Conservation (phyloP, 345 rosid genomes). For the Linum trigynum region DNA sequence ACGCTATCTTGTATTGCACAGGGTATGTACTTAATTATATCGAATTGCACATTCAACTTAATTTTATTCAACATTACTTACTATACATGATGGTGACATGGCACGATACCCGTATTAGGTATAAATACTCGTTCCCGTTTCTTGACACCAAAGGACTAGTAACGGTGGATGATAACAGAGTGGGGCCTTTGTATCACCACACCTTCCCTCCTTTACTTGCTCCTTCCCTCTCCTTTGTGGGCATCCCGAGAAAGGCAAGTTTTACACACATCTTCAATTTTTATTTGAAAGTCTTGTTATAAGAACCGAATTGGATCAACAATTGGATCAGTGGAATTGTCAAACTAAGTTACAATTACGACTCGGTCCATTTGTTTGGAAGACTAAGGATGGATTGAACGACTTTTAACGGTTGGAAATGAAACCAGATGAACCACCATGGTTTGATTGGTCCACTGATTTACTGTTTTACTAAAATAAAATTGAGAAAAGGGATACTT, state of each 20-base stretch:
- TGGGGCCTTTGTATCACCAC: slow-evolving; percentile 88
- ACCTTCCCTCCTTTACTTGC: slow-evolving; percentile 91
- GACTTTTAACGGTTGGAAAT: too few species aligned
- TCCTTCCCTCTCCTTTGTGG: slow-evolving; percentile 80
- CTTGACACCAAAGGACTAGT: slow-evolving; percentile 95
- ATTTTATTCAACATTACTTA: neutral
- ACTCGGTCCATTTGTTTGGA: neutral
- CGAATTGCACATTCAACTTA: neutral
- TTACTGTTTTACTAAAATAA: too few species aligned
- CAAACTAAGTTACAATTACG: neutral
- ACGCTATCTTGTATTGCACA: slow-evolving; percentile 77
- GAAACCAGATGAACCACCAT: neutral
- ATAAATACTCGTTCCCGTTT: slow-evolving; percentile 75
- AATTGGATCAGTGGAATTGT: neutral
- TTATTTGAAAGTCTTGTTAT: too few species aligned
- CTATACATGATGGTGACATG: neutral
- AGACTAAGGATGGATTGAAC: too few species aligned
- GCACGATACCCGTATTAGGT: slow-evolving; percentile 27
- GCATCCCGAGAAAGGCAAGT: slow-evolving; percentile 80
- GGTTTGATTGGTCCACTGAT: too few species aligned
- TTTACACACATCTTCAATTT: too few species aligned
- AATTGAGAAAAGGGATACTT: neutral
- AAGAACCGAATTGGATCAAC: too few species aligned
- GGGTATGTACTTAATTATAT: slow-evolving; percentile 37
- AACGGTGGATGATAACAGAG: slow-evolving; percentile 81